Conservation (phyloP, 2,329 filamentous ascomycete species). For the Colletotrichum lini region DNA sequence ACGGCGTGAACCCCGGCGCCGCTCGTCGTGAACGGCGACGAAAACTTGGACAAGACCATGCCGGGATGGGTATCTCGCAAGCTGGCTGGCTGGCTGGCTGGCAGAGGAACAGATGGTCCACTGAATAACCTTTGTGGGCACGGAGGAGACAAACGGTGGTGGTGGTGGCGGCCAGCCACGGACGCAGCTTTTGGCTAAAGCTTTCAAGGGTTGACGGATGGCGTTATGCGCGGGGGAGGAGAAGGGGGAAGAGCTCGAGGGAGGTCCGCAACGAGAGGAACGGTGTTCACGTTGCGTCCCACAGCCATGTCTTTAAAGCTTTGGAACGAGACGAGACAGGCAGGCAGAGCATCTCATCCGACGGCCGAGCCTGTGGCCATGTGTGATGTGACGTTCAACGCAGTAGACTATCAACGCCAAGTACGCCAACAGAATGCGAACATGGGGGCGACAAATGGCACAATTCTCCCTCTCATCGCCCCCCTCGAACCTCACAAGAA, state of each 20-base stretch:
- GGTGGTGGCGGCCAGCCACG: not conserved
- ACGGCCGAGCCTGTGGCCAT: not conserved
- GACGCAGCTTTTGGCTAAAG: not conserved
- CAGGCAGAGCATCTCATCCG: not conserved
- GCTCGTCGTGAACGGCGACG: slow-evolving; percentile 11
- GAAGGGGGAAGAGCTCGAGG: not conserved
- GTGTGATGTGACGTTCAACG: not conserved
- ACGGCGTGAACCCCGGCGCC: not conserved
- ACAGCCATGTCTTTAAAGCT: slow-evolving; percentile 20
- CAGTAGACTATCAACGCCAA: slow-evolving; percentile 4
- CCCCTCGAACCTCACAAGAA: not conserved
- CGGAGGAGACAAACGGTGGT: not conserved
- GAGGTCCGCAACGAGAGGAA: not conserved
- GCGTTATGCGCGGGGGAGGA: not conserved
- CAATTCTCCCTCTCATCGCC: not conserved
- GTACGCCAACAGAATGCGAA: slow-evolving; percentile 11
- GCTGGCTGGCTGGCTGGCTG: not conserved
- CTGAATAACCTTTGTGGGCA: slow-evolving; percentile 7
- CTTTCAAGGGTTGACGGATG: not conserved
- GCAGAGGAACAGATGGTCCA: not conserved
- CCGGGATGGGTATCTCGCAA: not conserved
- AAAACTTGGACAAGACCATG: slow-evolving; percentile 29
- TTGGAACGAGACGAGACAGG: not conserved
- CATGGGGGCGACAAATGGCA: slow-evolving; percentile 18
- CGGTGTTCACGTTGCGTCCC: not conserved